These are phyloP conservation scores for Coemansia umbellata DNA, from an alignment of 192 early-diverging fungal genomes.

Conservation along the genomic window DNA sequence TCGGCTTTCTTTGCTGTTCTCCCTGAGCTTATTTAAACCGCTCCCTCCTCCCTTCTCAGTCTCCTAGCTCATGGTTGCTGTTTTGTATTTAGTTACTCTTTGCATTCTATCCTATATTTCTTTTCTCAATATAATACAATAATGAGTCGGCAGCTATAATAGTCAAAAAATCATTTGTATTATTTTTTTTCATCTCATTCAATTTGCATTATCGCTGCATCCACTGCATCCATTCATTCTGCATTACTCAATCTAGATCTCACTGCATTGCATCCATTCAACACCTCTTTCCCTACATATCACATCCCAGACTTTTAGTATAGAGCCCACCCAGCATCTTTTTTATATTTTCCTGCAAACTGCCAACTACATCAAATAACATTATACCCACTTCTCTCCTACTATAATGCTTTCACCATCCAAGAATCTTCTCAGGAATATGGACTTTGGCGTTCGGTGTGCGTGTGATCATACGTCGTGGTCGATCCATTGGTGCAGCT, in stretches of 20 bases:
- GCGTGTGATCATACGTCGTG: slow-evolving; percentile 40
- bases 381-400: neutral
- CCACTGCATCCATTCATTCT: neutral
- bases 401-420: slow-evolving; percentile 27
- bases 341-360: no score
- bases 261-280: no score
- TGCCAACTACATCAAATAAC: no score
- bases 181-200: neutral
- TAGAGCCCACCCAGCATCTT: no score
- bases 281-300: no score
- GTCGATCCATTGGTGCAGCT: slow-evolving; percentile 46
- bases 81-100: no score
- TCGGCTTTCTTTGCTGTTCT: neutral
- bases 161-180: neutral
- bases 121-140: neutral
- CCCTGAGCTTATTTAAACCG: no score
- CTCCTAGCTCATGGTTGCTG: no score
- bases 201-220: neutral
- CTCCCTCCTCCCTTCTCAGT: no score
- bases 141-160: neutral
- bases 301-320: no score
- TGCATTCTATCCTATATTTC: slow-evolving; percentile 4
- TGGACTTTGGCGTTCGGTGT: slow-evolving; percentile 46
- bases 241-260: no score
- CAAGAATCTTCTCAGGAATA: slow-evolving; percentile 15